phyloP scores from a whole-genome alignment of 257 asterid species.

The Echites panduratus region DNA sequence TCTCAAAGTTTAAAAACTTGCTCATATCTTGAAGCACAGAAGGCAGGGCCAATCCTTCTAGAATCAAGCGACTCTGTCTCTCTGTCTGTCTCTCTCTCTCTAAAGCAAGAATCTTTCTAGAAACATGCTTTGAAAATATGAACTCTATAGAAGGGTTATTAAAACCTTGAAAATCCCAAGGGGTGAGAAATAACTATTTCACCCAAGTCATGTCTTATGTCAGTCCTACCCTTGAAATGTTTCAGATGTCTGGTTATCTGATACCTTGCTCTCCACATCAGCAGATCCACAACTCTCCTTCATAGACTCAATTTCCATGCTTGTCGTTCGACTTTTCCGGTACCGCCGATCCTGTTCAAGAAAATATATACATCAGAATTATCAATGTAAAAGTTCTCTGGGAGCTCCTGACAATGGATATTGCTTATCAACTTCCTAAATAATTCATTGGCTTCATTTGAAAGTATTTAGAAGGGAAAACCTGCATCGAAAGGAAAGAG shows the following conservation, averaged over 20 bases:
- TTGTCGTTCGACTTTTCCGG: slow-evolving; percentile 54
- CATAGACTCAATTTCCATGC: slow-evolving; percentile 66
- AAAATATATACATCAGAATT: neutral
- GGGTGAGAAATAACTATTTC: slow-evolving; percentile 21
- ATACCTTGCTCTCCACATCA: slow-evolving; percentile 42
- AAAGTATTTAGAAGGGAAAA: neutral
- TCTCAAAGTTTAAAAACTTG: slow-evolving; percentile 26
- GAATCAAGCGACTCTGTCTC: no score
- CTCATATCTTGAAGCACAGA: slow-evolving; percentile 17
- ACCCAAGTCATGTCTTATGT: slow-evolving; percentile 26
- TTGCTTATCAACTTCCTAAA: neutral
- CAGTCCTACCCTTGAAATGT: slow-evolving; percentile 38
- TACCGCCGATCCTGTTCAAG: slow-evolving; percentile 63
- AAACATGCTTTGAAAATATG: slow-evolving; percentile 32
- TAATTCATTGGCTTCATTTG: neutral
- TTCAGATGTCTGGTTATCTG: slow-evolving; percentile 43
- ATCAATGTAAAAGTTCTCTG: neutral
- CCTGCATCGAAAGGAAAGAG: neutral
- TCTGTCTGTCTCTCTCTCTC: no score
- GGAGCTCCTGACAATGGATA: neutral
- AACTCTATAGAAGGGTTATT: slow-evolving; percentile 22
- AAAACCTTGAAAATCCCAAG: slow-evolving; percentile 24
- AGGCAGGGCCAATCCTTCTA: slow-evolving; percentile 31
- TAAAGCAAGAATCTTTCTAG: slow-evolving; percentile 44
- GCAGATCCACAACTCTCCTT: slow-evolving; percentile 47